Conservation (phyloP, 495 filamentous ascomycete species). For the Penicillium canescens region DNA sequence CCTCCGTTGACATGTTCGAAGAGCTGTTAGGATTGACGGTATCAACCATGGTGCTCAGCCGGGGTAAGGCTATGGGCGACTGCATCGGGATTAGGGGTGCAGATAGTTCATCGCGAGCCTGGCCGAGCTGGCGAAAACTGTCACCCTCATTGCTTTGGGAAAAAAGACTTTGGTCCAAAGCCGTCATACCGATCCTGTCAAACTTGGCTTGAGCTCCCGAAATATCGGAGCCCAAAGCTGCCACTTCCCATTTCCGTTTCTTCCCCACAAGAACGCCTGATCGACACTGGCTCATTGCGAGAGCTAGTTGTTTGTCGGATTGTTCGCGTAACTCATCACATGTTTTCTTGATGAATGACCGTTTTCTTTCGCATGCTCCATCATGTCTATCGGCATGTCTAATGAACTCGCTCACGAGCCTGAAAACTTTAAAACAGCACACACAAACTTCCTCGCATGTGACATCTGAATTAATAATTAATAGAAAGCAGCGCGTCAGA, state of each 20-base stretch:
- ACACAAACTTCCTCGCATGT: slow-evolving; percentile 19
- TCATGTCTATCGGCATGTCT: slow-evolving; percentile 19
- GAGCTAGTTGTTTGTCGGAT: slow-evolving; percentile 12
- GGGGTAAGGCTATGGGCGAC: slow-evolving; percentile 4
- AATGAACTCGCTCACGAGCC: slow-evolving; percentile 17
- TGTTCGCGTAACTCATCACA: slow-evolving; percentile 17
- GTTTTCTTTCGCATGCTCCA: slow-evolving; percentile 11
- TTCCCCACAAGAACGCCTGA: slow-evolving; percentile 7
- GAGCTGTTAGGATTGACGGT: slow-evolving; percentile 8
- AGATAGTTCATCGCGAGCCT: slow-evolving; percentile 7
- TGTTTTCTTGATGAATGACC: slow-evolving; percentile 16
- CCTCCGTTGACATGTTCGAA: slow-evolving; percentile 7
- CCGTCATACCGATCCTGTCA: slow-evolving; percentile 2
- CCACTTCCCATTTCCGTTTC: slow-evolving; percentile 10
- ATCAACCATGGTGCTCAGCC: slow-evolving; percentile 1
- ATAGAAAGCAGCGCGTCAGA: slow-evolving; percentile 9
- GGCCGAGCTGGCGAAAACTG: slow-evolving; percentile 4
- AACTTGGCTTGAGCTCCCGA: slow-evolving; percentile 3
- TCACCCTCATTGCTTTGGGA: slow-evolving; percentile 9
- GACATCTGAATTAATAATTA: slow-evolving; percentile 19
- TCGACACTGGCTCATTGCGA: slow-evolving; percentile 7
- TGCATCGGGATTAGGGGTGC: slow-evolving; percentile 7
- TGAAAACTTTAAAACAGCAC: slow-evolving; percentile 18
- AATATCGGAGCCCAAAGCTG: slow-evolving; percentile 5
- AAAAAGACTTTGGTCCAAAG: slow-evolving; percentile 2